Evolutionary conservation across 225 moss, liverwort and hornwort species (phyloP).

Genomic region (Lunularia cruciata): DNA sequence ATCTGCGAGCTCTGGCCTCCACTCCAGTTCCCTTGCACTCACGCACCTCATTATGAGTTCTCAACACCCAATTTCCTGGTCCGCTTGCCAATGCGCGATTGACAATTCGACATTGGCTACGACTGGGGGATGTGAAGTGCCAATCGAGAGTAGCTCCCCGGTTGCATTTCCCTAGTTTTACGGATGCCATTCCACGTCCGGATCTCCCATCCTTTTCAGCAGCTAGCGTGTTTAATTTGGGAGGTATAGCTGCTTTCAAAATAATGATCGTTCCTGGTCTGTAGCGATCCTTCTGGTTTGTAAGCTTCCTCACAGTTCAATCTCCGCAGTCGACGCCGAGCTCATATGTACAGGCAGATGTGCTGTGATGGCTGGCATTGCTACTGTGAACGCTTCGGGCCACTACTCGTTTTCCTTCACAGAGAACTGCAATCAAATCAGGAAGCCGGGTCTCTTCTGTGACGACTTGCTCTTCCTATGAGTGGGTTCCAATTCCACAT

Average conservation of each 20-base stretch:
- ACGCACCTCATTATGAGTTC: too few relatives aligned
- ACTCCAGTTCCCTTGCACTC: too few relatives aligned
- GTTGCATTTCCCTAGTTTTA: background rate
- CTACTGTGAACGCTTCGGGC: background rate
- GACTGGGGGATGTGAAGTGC: background rate
- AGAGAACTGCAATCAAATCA: background rate
- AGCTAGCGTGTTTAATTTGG: background rate
- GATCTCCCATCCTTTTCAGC: background rate
- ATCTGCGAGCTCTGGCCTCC: too few relatives aligned
- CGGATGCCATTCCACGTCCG: background rate
- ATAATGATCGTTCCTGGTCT: background rate
- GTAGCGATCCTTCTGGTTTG: background rate
- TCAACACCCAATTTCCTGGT: too few relatives aligned
- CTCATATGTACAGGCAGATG: background rate
- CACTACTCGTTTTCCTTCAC: background rate
- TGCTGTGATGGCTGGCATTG: background rate
- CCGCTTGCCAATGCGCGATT: background rate
- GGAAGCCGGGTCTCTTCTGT: too few relatives aligned
- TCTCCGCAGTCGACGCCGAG: background rate
- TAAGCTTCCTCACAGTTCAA: background rate
- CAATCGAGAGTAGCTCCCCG: slow-evolving; percentile 4
- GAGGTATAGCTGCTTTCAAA: background rate
- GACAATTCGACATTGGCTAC: background rate
- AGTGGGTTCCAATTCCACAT: background rate
- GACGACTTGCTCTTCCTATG: background rate